These are phyloP conservation scores for Babesia bigemina DNA, from an alignment of 169 alveolate genomes.

Conservation along the genomic window DNA sequence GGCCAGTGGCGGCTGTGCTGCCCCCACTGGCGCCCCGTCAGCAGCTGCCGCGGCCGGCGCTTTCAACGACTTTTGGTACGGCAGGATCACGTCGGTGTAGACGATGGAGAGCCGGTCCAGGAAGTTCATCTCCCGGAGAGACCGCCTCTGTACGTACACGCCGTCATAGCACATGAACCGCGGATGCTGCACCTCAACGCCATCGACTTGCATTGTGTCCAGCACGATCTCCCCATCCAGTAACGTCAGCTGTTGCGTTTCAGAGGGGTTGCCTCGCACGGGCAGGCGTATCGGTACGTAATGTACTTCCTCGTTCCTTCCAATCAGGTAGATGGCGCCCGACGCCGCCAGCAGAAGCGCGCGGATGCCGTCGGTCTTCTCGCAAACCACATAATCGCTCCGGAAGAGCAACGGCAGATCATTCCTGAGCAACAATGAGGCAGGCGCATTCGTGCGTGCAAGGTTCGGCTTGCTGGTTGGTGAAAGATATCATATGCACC, in stretches of 20 bases:
- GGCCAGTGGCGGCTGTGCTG: constrained; percentile 5
- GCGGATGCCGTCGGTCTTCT: constrained; percentile 89
- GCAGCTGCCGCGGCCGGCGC: neutral
- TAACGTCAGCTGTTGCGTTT: constrained; percentile 84
- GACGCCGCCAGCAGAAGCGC: constrained; percentile 85
- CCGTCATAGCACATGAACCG: constrained; percentile 86
- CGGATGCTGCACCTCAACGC: constrained; percentile 8
- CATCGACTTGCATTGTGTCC: constrained; percentile 55
- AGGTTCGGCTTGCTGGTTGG: no score
- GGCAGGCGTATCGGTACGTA: constrained; percentile 81
- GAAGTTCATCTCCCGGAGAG: constrained; percentile 75
- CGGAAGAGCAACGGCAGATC: constrained; percentile 66
- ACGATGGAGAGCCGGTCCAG: constrained; percentile 82
- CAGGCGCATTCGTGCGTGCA: neutral
- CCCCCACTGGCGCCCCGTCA: constrained; percentile 18
- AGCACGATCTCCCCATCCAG: constrained; percentile 89
- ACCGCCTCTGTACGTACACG: constrained; percentile 81
- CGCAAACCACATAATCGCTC: constrained; percentile 88
- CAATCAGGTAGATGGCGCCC: constrained; percentile 83
- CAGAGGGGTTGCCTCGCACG: constrained; percentile 70
- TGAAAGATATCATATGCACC: neutral
- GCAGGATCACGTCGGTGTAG: constrained; percentile 74
- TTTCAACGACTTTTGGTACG: constrained; percentile 31
- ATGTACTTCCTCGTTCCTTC: constrained; percentile 83
- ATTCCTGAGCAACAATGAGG: constrained; percentile 18